A percentile compares a stretch with the other conserved stretches of the same genome.
Conservation (phyloP, 2,329 filamentous ascomycete genomes). For the Pseudogymnoascus sp. region DNA sequence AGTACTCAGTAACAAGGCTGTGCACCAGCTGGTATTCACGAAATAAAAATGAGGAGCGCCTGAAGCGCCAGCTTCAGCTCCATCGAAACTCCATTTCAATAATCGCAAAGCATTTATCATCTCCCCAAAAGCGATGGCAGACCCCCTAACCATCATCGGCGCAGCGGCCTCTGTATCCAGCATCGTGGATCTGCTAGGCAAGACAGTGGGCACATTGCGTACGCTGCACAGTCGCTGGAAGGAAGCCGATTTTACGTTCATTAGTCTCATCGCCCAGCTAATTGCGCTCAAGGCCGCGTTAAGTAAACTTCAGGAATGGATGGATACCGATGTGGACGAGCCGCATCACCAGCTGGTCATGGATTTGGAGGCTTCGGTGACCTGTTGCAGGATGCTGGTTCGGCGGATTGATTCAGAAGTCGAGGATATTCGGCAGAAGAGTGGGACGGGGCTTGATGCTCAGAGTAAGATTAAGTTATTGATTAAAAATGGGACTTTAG, state of each 20-base stretch:
- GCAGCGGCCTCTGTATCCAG: not conserved
- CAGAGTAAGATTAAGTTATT: not conserved
- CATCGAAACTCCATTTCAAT: not conserved
- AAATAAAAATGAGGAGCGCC: not conserved
- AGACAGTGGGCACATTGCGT: not conserved
- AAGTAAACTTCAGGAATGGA: conserved; percentile 12
- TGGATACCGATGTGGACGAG: conserved; percentile 10
- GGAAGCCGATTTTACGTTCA: not conserved
- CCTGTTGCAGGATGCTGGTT: conserved; percentile 11
- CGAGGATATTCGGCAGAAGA: not conserved
- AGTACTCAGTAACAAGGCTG: not conserved
- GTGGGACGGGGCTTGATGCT: not conserved
- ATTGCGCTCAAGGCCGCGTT: conserved; percentile 9
- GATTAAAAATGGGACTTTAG: not conserved
- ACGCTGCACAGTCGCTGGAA: not conserved
- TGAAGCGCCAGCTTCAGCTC: not conserved
- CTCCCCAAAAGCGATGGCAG: not conserved
- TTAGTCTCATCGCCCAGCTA: not conserved
- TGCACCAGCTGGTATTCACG: not conserved
- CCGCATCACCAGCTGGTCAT: conserved; percentile 13
- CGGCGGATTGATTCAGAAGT: not conserved
- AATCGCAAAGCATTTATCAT: not conserved
- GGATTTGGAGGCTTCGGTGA: conserved; percentile 11
- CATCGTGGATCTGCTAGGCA: not conserved
- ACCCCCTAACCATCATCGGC: not conserved